phyloP scores from a whole-genome alignment of 148 eudicot genomes.

The Vaccinium vitisidaea region DNA sequence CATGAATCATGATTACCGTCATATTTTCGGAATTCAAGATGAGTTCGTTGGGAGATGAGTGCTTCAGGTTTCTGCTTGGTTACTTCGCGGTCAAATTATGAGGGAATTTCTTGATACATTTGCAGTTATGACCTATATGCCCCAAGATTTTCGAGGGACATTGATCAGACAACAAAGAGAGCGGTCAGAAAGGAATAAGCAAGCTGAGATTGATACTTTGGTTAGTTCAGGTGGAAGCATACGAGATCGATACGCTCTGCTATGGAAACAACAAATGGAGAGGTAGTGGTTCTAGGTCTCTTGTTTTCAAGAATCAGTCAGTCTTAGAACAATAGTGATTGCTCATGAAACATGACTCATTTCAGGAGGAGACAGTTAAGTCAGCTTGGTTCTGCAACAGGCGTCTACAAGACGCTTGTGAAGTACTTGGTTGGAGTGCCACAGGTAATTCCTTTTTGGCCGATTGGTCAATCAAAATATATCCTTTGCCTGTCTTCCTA shows the following conservation, averaged over 20 bases:
- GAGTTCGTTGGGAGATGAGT: not conserved
- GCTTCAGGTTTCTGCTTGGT: not conserved
- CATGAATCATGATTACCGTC: not conserved
- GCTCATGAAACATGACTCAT: constrained; percentile 23
- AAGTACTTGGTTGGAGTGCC: constrained; percentile 98
- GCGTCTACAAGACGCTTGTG: constrained; percentile 90
- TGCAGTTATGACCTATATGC: constrained; percentile 97
- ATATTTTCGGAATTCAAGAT: not conserved
- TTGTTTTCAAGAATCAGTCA: constrained; percentile 2
- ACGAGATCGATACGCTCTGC: constrained; percentile 78
- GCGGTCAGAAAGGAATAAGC: constrained; percentile 92
- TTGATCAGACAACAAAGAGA: constrained; percentile 91
- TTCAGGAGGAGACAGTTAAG: constrained; percentile 88
- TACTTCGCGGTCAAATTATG: not conserved
- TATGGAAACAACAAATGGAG: constrained; percentile 99
- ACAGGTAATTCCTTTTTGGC: constrained; percentile 49
- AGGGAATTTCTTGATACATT: constrained; percentile 19
- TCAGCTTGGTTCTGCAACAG: constrained; percentile 97
- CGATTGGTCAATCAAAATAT: not conserved
- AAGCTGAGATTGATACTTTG: constrained; percentile 85
- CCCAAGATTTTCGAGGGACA: constrained; percentile 94
- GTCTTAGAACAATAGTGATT: not conserved
- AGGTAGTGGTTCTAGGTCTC: constrained; percentile 38
- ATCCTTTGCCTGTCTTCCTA: constrained; percentile 8
- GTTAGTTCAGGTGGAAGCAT: constrained; percentile 82